Conservation (phyloP, 257 asterid species). For the Ophiorrhiza pumila region DNA sequence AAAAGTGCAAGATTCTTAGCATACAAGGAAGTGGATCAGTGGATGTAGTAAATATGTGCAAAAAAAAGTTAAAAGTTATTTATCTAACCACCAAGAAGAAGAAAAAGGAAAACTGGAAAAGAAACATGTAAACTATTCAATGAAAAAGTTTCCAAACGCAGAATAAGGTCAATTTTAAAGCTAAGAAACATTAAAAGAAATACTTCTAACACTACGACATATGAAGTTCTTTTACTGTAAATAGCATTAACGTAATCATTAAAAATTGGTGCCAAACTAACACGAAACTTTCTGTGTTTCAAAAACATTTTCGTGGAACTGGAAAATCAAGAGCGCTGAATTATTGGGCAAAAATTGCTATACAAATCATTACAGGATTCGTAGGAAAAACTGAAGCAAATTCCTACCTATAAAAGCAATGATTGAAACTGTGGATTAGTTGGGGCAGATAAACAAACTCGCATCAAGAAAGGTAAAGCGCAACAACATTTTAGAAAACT, state of each 20-base stretch:
- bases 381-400: neutral
- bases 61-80: neutral
- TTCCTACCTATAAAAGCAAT: slow-evolving; percentile 1
- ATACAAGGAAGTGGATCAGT: slow-evolving; percentile 26
- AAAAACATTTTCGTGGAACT: neutral
- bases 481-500: slow-evolving; percentile 3
- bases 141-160: neutral
- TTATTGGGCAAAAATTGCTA: neutral
- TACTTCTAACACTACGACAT: neutral
- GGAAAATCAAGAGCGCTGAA: too few species aligned
- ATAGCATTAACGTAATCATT: neutral
- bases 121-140: neutral
- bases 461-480: neutral
- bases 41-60: neutral
- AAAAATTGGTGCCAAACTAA: neutral
- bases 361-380: neutral
- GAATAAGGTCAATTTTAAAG: slow-evolving; percentile 6
- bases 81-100: neutral
- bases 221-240: neutral
- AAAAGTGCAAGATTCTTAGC: slow-evolving; percentile 28
- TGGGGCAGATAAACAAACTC: slow-evolving; percentile 18
- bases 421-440: neutral
- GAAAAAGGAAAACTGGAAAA: neutral
- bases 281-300: neutral
- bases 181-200: neutral